Base-by-base conservation (phyloP, 2,329 filamentous ascomycete genomes). In the Amesomyces nigricolor region DNA sequence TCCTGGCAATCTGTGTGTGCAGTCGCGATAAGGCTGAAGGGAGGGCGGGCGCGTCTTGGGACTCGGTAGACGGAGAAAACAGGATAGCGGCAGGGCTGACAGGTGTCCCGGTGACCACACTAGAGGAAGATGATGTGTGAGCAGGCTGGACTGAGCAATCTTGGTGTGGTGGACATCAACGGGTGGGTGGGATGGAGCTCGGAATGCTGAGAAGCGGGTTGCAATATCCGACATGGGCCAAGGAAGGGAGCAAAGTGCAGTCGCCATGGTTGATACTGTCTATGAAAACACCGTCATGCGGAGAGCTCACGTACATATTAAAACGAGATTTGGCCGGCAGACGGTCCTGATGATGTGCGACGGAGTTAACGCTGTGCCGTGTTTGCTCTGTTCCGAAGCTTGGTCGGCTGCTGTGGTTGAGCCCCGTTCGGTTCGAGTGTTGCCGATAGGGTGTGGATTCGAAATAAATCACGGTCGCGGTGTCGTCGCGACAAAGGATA, bases 71-170 rank as follows among this genome's bases (percentile, higher is more conserved):
- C 32, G 40, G 35, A 19, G 13, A 45, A 43, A 19, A 16, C 19
- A 29, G 42, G 42, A 44, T 26, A 17, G 37, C 17, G 38, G 7
- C 42, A 45, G 51, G 53, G 57, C 47, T 59, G 50, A 42, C 14
- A 39, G 32, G 42, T 38, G 47, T 49, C 26, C 57, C 13, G 47
- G 50, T 59, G 57, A 59, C 53, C 57, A 44, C 57, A 49, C 47
- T 51, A 39, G 17, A 37, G 43, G 38, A 37, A 35, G 48, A 35
- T 42, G 39, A 43, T 48, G 47, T 42, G 57, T 49, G 37, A 49
- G 42, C 42, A 30, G 40, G 43, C 38, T 51, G 35, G 37, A 44
- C 19, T n/a, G 51, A 45, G n/a, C 16, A 16, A 30, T 8, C 35
- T 54, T 17, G 37, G 11, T 3, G 17, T 26, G 51, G 35, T 51